A percentile compares a stretch with the other conserved stretches of the same genome.
phyloP scores from a whole-genome alignment of 2,329 filamentous ascomycete species.

The Trichoderma endophyticum region DNA sequence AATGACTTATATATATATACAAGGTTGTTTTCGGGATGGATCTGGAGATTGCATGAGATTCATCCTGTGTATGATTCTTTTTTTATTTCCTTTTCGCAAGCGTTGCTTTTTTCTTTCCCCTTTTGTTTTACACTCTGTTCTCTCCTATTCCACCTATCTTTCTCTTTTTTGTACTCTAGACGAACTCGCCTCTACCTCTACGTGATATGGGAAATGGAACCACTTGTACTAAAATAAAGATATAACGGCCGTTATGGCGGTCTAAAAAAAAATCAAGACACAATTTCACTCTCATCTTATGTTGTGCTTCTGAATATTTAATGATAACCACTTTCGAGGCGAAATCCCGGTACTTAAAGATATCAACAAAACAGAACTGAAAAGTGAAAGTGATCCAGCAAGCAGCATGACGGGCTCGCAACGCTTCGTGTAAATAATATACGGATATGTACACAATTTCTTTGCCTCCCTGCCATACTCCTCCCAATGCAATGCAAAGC shows the following conservation, averaged over 20 bases:
- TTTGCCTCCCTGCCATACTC: neutral
- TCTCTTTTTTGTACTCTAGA: slow-evolving; percentile 13
- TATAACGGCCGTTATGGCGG: neutral
- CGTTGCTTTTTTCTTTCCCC: neutral
- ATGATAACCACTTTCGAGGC: neutral
- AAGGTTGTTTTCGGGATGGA: neutral
- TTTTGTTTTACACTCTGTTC: neutral
- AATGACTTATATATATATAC: neutral
- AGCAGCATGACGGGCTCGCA: neutral
- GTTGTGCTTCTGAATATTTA: neutral
- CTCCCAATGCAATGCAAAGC: neutral
- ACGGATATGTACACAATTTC: neutral
- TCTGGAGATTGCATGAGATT: neutral
- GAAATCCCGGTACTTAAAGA: neutral
- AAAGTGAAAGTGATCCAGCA: neutral
- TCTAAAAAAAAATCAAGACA: neutral
- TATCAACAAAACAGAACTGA: too few species aligned
- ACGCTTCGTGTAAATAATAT: neutral
- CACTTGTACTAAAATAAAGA: neutral
- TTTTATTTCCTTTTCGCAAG: neutral
- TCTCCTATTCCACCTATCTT: neutral
- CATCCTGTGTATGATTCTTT: slow-evolving; percentile 7
- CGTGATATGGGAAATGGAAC: neutral
- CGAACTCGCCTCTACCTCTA: slow-evolving; percentile 16
- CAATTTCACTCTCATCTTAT: neutral